Evolutionary conservation across 306 rosid genomes (phyloP).

Genomic region (Aeschynomene evenia): DNA sequence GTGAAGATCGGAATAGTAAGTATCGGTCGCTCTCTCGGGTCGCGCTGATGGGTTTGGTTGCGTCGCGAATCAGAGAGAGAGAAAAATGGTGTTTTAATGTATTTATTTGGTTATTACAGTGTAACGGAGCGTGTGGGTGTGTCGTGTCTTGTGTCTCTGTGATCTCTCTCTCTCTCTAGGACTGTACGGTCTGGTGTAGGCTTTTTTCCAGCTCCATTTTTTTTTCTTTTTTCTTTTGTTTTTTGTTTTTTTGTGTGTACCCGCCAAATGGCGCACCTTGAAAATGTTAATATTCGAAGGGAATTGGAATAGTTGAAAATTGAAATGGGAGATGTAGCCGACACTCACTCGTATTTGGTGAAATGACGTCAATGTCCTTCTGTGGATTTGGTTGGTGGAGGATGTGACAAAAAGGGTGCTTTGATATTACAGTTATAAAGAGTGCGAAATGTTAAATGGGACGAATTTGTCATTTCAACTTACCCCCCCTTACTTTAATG

Average conservation of each 20-base stretch:
- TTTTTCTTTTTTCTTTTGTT: neutral
- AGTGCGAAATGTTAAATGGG: neutral
- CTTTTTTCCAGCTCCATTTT: conserved; percentile 17
- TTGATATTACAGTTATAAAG: neutral
- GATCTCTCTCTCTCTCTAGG: conserved; percentile 6
- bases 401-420: conserved; percentile 9
- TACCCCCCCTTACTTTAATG: neutral
- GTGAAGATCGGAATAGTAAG: conserved; percentile 30
- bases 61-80: conserved; percentile 27
- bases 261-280: conserved; percentile 49
- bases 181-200: conserved; percentile 51
- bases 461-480: conserved; percentile 28
- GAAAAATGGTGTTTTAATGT: conserved; percentile 17
- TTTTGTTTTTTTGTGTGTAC: conserved; percentile 17
- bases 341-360: conserved; percentile 30
- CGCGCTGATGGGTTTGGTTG: neutral
- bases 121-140: conserved; percentile 19
- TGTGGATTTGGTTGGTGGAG: neutral
- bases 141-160: neutral
- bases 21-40: conserved; percentile 24
- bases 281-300: conserved; percentile 16
- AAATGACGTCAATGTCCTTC: conserved; percentile 33
- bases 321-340: conserved; percentile 30
- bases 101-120: conserved; percentile 8
- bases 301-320: conserved; percentile 4